Conservation (phyloP, 176 grass and related monocot species). For the Zizania latifolia region DNA sequence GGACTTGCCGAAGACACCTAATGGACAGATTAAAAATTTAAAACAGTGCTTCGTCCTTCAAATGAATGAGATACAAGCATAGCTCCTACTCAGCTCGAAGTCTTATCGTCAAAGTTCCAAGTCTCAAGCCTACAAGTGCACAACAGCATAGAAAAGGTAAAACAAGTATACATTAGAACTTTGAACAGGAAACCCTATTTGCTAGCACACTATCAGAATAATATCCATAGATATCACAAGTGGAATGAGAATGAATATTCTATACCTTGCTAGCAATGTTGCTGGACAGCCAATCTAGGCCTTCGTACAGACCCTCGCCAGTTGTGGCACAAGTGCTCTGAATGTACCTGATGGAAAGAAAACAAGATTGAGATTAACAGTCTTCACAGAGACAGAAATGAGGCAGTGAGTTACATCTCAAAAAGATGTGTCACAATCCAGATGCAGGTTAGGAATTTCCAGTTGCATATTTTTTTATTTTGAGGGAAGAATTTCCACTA, state of each 20-base stretch:
- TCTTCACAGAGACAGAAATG: not conserved
- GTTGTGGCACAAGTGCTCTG: constrained; percentile 55
- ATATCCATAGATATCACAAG: not conserved
- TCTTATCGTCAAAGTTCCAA: not conserved
- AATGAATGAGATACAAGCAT: constrained; percentile 32
- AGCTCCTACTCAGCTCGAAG: constrained; percentile 31
- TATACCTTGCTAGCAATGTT: constrained; percentile 58
- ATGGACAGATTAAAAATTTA: too few relatives aligned
- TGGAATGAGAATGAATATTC: not conserved
- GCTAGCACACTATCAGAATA: not conserved
- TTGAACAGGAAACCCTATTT: not conserved
- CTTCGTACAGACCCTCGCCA: constrained; percentile 46
- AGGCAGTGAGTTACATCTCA: not conserved
- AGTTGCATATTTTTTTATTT: too few relatives aligned
- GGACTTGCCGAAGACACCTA: not conserved
- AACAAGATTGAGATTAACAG: not conserved
- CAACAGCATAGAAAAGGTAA: not conserved
- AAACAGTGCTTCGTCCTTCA: constrained; percentile 17
- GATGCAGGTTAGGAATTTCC: not conserved
- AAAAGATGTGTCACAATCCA: not conserved
- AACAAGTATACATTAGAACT: not conserved
- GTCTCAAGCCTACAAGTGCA: constrained; percentile 30
- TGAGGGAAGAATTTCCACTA: not conserved
- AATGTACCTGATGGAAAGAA: constrained; percentile 38
- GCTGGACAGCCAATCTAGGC: constrained; percentile 49